Base-by-base conservation (phyloP, 805 yeast species). In the Tetrapisispora pingtungensis region DNA sequence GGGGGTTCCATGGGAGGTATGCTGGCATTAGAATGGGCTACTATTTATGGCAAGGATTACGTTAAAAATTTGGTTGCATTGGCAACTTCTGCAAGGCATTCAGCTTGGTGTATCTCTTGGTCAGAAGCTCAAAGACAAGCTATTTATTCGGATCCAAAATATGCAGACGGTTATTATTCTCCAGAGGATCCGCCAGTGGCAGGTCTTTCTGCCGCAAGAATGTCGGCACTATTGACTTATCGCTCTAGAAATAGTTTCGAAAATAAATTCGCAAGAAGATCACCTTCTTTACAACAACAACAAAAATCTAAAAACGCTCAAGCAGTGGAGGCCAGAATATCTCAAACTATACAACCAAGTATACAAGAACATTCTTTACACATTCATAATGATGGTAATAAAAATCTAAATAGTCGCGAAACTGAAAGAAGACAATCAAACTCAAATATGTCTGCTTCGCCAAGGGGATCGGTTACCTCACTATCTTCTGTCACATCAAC, bases 1-100 rank as follows among this genome's bases (percentile, higher is more conserved):
- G 98, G 98, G 33, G 98, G 98, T 0, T 89, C 97, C 22, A 93
- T 93, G 98, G 98, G 98, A 35, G 98, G 98, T 17, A 93, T 93
- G 97, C 68, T 88, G 37, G 87, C 89, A 0, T 68, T 93, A 54
- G 98, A 93, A 62, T 93, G 86, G 75, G 77, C 88, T 3, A 51
- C 55, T 6, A 51, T 53, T 36, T 86, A 75, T 59, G 80, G 77
- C 44, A 82, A 82, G 3, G 74, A 71, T 2, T 93, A 77, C 58
- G 95, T 93, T 30, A 73, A 74, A 47, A 69, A 75, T 35, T 70
- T 84, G 19, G 80, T 90, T 13, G 90, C 96, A 0, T 66, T 90
- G 43, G 98, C 98, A 1, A 90, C 97, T 0, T 80, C 94, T 22
- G 96, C 97, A 0, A 73, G 94, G 57, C 95, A 89, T 36, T 83